A percentile compares a stretch with the other conserved stretches of the same genome.
phyloP scores from a whole-genome alignment of 257 asterid species.

The Scutellaria minor region DNA sequence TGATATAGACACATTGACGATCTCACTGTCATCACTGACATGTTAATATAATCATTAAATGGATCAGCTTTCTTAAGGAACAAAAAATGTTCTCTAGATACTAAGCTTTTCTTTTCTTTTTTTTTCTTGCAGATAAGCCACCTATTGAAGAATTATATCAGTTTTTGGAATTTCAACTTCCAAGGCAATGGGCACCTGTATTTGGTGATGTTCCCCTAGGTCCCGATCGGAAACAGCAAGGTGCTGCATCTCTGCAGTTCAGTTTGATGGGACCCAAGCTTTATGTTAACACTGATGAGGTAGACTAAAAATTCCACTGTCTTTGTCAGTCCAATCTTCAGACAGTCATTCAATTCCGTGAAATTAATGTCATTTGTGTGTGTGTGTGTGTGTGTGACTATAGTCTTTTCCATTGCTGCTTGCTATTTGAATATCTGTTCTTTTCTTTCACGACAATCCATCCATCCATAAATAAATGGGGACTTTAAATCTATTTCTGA shows the following conservation, averaged over 20 bases:
- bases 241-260: conserved; percentile 72
- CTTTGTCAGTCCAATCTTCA: conserved; percentile 8
- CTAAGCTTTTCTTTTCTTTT: conserved; percentile 21
- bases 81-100: neutral
- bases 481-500: too few species aligned
- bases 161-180: conserved; percentile 81
- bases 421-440: neutral
- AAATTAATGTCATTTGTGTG: neutral
- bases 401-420: neutral
- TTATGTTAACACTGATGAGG: conserved; percentile 69
- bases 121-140: conserved; percentile 67
- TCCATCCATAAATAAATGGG: conserved; percentile 13
- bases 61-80: conserved; percentile 23
- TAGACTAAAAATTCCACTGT: conserved; percentile 24
- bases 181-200: conserved; percentile 86
- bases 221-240: conserved; percentile 73
- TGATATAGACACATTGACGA: conserved; percentile 1
- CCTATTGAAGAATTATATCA: conserved; percentile 78
- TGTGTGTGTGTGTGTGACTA: neutral
- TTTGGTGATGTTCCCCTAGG: conserved; percentile 77
- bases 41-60: conserved; percentile 10
- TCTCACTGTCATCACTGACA: conserved; percentile 15
- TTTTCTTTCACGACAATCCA: conserved; percentile 7
- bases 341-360: conserved; percentile 22
- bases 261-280: conserved; percentile 90